Percentiles rank a stretch among this genome's conserved stretches.
Evolutionary conservation across 257 asterid genomes (phyloP).

Genomic region (Verbena officinalis): DNA sequence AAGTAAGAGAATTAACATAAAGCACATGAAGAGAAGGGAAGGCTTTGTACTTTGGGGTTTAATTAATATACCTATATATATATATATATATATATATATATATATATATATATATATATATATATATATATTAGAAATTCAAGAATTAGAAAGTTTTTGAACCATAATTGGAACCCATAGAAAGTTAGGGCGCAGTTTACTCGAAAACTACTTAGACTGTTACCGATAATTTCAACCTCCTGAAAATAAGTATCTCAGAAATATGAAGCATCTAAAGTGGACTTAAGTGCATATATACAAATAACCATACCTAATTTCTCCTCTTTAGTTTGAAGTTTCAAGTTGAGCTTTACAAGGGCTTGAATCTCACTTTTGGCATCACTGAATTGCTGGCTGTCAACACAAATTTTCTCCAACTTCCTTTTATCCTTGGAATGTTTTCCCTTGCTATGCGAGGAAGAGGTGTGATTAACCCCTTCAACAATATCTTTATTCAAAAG

Average conservation of each 20-base stretch:
- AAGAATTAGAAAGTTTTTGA: neutral
- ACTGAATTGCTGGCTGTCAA: conserved; percentile 33
- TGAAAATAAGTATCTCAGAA: neutral
- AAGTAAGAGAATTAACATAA: too few species aligned
- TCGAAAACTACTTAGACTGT: too few species aligned
- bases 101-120: too few species aligned
- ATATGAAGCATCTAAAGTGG: conserved; percentile 11
- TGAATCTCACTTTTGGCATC: conserved; percentile 76
- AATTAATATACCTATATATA: too few species aligned
- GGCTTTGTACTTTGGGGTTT: too few species aligned
- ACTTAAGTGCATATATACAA: conserved; percentile 5
- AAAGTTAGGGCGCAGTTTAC: too few species aligned
- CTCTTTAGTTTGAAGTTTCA: conserved; percentile 52
- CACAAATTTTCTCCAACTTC: conserved; percentile 31
- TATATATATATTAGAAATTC: too few species aligned
- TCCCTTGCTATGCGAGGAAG: conserved; percentile 38
- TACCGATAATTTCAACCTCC: too few species aligned
- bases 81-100: too few species aligned
- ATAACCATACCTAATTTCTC: conserved; percentile 56
- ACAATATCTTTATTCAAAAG: conserved; percentile 25
- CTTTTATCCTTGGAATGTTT: conserved; percentile 36
- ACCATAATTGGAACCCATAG: neutral
- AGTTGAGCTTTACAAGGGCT: conserved; percentile 77
- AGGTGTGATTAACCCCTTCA: conserved; percentile 28
- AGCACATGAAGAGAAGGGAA: too few species aligned